Evolutionary conservation across 140 eudicot genomes (phyloP), one percentile per base, ranked within the genome.

Genomic region (Cichorium intybus): DNA sequence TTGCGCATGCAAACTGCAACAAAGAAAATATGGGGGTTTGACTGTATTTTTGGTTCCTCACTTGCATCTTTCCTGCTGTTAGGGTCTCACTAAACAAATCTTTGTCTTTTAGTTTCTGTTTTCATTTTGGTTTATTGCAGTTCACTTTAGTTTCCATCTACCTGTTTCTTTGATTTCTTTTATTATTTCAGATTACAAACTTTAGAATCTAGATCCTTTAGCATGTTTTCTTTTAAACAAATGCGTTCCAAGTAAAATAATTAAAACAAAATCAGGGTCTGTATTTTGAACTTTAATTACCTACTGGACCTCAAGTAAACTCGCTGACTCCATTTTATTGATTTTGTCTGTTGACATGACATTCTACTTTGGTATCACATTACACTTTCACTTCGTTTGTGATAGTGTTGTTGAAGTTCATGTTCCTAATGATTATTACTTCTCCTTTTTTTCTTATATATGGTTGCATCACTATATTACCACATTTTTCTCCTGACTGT

Each of bases 1-100:
- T 57, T 74, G 74, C 74, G 79, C 79, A 74, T 66, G 79, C 79
- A 73, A 22, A 22, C 26, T 64, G 60, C 66, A 52, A 48, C n/a
- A 59, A 65, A 56, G 4, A 56, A 65, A 7, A 57, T 33, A 49
- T 66, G 68, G 63, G 63, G 74, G 22, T 56, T 57, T 65, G 56
- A 48, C 62, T 57, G 35, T 65, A 23, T 21, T 55, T 66, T 68
- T 55, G 24, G 23, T 55, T 54, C 43, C 18, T 67, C 26, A 67
- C 27, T 53, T 53, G 63, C 27, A 18, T 52, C 70, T 23, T 47
- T 47, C 47, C 0, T 51, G 6, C 49, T 51, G 2, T 29, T 49
- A 21, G 26, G 15, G 46, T 47, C 27, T 62, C 9, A 18, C 33
- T 22, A 23, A 28, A 22, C 35, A 24, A 43, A 62, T 24, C 16